phyloP scores from a whole-genome alignment of 257 asterid species.

The Ophiorrhiza pumila region DNA sequence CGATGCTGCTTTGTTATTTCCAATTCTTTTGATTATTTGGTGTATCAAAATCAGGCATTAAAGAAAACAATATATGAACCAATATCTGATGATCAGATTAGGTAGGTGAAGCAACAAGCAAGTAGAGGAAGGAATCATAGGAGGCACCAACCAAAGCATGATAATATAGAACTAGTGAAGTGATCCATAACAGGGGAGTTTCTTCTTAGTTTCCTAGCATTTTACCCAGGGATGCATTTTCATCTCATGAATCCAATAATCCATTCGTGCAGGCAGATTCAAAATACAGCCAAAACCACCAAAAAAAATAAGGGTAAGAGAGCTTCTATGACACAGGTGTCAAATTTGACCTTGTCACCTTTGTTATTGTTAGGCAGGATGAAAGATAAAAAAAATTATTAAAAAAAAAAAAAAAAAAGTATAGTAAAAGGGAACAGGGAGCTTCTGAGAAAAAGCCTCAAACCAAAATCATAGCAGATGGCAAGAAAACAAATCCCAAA shows the following conservation, averaged over 20 bases:
- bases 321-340: neutral
- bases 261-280: neutral
- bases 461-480: neutral
- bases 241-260: neutral
- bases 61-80: neutral
- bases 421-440: neutral
- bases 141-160: neutral
- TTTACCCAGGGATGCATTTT: neutral
- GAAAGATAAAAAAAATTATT: neutral
- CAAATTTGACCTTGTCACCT: neutral
- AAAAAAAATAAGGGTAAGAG: neutral
- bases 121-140: no score
- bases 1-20: neutral
- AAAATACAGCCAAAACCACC: neutral
- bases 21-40: neutral
- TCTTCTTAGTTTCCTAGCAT: neutral
- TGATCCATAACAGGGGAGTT: neutral
- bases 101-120: conserved; percentile 2
- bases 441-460: conserved; percentile 4
- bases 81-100: neutral
- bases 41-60: neutral
- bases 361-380: no score
- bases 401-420: neutral
- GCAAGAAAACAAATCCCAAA: neutral
- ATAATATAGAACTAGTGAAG: no score